phyloP scores from a whole-genome alignment of 176 grass and related monocot genomes.

The Microstegium vimineum region DNA sequence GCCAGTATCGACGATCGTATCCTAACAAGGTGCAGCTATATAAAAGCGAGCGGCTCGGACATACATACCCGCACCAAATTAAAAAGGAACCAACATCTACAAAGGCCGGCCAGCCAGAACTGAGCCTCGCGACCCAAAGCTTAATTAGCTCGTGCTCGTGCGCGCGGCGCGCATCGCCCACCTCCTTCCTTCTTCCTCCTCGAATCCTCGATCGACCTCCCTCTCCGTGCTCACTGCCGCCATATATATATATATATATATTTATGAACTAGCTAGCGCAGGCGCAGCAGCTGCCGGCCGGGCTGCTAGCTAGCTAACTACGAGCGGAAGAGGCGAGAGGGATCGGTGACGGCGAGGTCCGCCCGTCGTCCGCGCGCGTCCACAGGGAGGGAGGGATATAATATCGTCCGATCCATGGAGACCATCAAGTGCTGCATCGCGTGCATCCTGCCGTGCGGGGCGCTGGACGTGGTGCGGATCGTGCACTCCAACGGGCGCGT shows the following conservation, averaged over 20 bases:
- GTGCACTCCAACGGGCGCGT: constrained; percentile 94
- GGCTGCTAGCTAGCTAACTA: no score
- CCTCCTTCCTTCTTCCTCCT: not conserved
- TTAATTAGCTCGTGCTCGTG: no score
- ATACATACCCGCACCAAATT: constrained; percentile 30
- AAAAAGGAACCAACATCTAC: constrained; percentile 15
- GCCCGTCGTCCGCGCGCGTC: not conserved
- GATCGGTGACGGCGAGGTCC: not conserved
- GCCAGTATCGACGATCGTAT: not conserved
- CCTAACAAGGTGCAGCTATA: constrained; percentile 6
- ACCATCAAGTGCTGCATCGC: constrained; percentile 98
- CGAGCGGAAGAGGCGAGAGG: not conserved
- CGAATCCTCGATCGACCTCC: not conserved
- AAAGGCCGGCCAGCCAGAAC: constrained; percentile 1
- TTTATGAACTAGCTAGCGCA: constrained; percentile 5
- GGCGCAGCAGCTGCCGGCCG: not conserved
- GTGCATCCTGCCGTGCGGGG: constrained; percentile 96
- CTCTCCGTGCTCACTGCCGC: not conserved
- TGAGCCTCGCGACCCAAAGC: not conserved
- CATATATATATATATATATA: no score
- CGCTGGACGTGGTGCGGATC: constrained; percentile 93
- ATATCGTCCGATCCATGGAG: constrained; percentile 36
- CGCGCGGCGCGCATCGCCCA: not conserved
- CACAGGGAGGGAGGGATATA: no score
- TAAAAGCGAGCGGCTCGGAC: constrained; percentile 35